Conservation (phyloP, 331 rosid genomes). For the Quercus tomentella region DNA sequence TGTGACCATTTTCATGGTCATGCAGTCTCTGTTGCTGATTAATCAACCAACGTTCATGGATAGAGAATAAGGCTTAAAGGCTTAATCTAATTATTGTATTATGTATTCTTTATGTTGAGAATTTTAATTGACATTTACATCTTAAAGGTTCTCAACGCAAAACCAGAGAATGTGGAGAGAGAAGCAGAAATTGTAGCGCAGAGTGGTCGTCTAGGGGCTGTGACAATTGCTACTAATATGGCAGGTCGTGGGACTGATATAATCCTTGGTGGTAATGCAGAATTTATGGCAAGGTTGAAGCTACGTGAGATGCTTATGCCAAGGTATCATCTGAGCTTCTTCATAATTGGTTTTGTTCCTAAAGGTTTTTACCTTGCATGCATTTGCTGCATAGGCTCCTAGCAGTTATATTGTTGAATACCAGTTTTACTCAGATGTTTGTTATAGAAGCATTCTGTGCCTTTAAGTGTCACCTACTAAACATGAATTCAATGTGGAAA, state of each 20-base stretch:
- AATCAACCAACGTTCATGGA: slow-evolving; percentile 7
- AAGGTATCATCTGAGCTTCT: slow-evolving; percentile 46
- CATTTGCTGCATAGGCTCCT: background rate
- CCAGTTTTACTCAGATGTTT: background rate
- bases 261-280: slow-evolving; percentile 98
- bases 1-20: background rate
- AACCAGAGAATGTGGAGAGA: slow-evolving; percentile 99
- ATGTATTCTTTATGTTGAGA: background rate
- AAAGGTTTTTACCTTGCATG: background rate
- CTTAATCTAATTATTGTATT: background rate
- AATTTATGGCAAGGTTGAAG: slow-evolving; percentile 95
- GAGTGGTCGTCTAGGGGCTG: slow-evolving; percentile 97
- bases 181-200: slow-evolving; percentile 99
- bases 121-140: slow-evolving; percentile 27
- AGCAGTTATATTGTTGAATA: background rate
- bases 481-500: background rate
- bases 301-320: slow-evolving; percentile 97
- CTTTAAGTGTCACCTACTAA: background rate
- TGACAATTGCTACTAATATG: slow-evolving; percentile 98
- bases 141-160: slow-evolving; percentile 88
- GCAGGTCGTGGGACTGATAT: slow-evolving; percentile 99
- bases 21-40: background rate
- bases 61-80: slow-evolving; percentile 4
- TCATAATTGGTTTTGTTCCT: slow-evolving; percentile 4
- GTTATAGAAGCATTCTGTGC: background rate